Evolutionary conservation across 192 early-diverging fungal species (phyloP).

Genomic region (Podila verticillata): DNA sequence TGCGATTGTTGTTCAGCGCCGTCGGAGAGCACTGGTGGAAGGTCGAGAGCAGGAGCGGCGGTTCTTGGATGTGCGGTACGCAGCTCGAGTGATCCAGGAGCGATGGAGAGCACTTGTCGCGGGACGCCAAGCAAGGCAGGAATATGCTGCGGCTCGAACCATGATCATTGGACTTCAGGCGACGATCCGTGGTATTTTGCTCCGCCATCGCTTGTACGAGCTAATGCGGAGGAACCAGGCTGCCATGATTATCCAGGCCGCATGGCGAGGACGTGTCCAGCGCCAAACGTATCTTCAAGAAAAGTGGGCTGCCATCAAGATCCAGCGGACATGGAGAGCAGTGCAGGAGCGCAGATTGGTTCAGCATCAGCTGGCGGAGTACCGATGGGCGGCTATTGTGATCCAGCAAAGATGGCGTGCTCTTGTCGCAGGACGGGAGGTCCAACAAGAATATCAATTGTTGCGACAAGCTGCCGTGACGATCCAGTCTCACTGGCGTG

Average conservation of each 20-base stretch:
- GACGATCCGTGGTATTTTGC: slow-evolving; percentile 23
- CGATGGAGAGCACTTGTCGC: slow-evolving; percentile 30
- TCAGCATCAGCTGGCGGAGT: slow-evolving; percentile 18
- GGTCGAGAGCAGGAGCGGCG: slow-evolving; percentile 11
- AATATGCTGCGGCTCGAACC: slow-evolving; percentile 13
- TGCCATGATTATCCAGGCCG: slow-evolving; percentile 23
- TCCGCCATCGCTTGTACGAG: slow-evolving; percentile 28
- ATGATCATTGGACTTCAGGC: slow-evolving; percentile 23
- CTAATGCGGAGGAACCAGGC: slow-evolving; percentile 37
- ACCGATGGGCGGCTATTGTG: slow-evolving; percentile 21
- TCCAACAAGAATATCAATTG: slow-evolving; percentile 10
- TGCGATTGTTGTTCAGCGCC: slow-evolving; percentile 17
- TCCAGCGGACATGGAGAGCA: slow-evolving; percentile 43
- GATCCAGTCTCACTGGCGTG: slow-evolving; percentile 35
- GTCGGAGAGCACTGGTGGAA: slow-evolving; percentile 26
- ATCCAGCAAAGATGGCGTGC: slow-evolving; percentile 48
- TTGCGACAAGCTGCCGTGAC: slow-evolving; percentile 16
- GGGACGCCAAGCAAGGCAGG: slow-evolving; percentile 7
- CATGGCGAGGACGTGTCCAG: slow-evolving; percentile 35
- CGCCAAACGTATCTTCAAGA: slow-evolving; percentile 8
- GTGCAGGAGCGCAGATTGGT: slow-evolving; percentile 17
- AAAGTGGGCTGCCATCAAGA: slow-evolving; percentile 13
- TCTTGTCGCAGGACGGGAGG: slow-evolving; percentile 1
- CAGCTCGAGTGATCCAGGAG: slow-evolving; percentile 30
- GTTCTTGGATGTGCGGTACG: slow-evolving; percentile 22